These are phyloP conservation scores for Cyathus striatus DNA, from an alignment of 768 basidiomycete genomes.

Conservation along the genomic window DNA sequence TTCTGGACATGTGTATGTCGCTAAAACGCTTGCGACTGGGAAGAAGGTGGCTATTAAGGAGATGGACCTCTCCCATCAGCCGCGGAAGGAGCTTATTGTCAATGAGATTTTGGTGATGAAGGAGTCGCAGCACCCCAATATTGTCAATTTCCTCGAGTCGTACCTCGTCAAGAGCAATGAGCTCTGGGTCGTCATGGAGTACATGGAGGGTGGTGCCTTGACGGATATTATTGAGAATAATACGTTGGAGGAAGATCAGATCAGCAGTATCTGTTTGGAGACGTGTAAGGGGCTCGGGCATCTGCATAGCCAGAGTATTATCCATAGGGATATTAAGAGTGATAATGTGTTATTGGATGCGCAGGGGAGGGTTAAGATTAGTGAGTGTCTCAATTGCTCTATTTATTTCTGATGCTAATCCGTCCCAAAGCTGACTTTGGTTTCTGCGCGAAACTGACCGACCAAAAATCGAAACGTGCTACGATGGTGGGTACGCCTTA, in stretches of 20 bases:
- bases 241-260: conserved; percentile 91
- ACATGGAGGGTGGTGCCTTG: conserved; percentile 96
- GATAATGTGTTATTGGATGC: conserved; percentile 94
- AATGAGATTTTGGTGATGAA: conserved; percentile 99
- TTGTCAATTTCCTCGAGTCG: conserved; percentile 91
- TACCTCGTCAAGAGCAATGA: conserved; percentile 86
- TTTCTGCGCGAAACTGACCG: conserved; percentile 93
- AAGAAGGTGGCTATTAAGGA: conserved; percentile 97
- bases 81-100: conserved; percentile 94
- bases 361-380: conserved; percentile 93
- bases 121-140: conserved; percentile 94
- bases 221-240: conserved; percentile 99
- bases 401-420: conserved; percentile 3
- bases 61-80: conserved; percentile 94
- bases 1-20: conserved; percentile 96
- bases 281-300: conserved; percentile 95
- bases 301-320: conserved; percentile 89
- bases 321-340: conserved; percentile 96
- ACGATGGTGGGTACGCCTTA: conserved; percentile 99
- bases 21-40: conserved; percentile 79
- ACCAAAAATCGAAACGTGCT: conserved; percentile 94
- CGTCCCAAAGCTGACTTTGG: conserved; percentile 79
- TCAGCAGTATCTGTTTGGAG: conserved; percentile 89
- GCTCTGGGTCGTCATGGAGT: conserved; percentile 98
- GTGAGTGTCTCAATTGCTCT: conserved; percentile 41